Base-by-base conservation (phyloP, 495 filamentous ascomycete genomes). In the Aspergillus homomorphus region DNA sequence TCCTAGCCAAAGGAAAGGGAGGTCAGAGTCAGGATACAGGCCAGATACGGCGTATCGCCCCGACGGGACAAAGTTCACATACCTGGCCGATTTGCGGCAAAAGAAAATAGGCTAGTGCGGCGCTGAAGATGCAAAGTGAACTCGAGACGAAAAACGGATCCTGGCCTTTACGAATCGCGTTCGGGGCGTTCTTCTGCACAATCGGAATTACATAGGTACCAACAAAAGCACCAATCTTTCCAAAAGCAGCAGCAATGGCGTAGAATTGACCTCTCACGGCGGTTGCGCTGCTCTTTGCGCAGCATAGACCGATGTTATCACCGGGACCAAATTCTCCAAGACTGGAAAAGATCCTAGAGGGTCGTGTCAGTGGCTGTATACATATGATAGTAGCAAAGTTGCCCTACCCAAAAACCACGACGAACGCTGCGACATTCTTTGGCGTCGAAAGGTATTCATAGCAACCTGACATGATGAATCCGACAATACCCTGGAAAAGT, bases 171-270 rank as follows among this genome's bases (percentile, higher is more conserved):
- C 80, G 74, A 0, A 78, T 69, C 16, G 70, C 69, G 41, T 80
- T 79, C n/a, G 86, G 87, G 0, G 89, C 88, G 58, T 81, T 78
- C 20, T 80, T 73, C 45, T 84, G 77, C 53, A 92, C 87, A 53
- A 87, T 78, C 0, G 89, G 88, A 62, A 95, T 89, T 7, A 92
- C 84, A 60, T 88, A 90, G 16, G 88, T 89, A 42, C 92, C 92
- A n/a, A 95, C 84, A 65, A 96, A 96, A 8, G 90, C 92, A 18
- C 92, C 92, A 49, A 96, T 82, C 73, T 96, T 96, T 42, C 92
- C 91, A 0, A 86, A 60, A 0, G 92, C 92, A 1, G 92, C 92
- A 1, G 91, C 91, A 54, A 95, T 84, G 14, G 88, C 90, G 71
- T 97, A 97, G 75, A 95, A 97, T 66, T 94, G 90, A 10, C 92